Evolutionary conservation across 176 grass and related monocot species (phyloP).

Genomic region (Avena sativa): DNA sequence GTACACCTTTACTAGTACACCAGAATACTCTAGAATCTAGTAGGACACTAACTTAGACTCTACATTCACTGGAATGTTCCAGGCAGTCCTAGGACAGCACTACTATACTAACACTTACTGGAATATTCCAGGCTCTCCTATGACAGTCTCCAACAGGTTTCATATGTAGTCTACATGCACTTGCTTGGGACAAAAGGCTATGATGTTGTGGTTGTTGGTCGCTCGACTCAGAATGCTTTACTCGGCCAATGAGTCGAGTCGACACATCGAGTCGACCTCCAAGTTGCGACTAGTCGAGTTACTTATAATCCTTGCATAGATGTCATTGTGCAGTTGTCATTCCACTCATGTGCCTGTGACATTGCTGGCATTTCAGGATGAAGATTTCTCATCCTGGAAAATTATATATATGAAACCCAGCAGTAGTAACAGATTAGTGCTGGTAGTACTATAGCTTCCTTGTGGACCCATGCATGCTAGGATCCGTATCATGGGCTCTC

Average conservation of each 20-base stretch:
- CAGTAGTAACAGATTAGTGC: not conserved
- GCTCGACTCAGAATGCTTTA: not conserved
- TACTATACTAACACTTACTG: no score
- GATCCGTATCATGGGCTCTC: not conserved
- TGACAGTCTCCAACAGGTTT: not conserved
- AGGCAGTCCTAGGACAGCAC: no score
- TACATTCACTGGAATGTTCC: no score
- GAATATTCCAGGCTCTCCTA: no score
- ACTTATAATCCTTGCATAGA: not conserved
- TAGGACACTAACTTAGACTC: no score
- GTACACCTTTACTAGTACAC: no score
- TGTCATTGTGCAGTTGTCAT: not conserved
- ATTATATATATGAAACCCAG: not conserved
- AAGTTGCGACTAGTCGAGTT: not conserved
- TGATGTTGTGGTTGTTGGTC: not conserved
- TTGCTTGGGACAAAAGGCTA: not conserved
- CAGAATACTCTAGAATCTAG: no score
- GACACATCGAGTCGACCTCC: not conserved
- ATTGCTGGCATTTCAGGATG: not conserved
- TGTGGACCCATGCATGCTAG: slow-evolving; percentile 7
- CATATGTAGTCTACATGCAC: not conserved
- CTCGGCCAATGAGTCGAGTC: not conserved
- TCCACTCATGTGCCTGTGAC: not conserved
- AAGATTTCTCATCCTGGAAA: not conserved
- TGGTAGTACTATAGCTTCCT: not conserved